Conservation (phyloP, 2,329 filamentous ascomycete genomes). For the Aspergillus amoenus region DNA sequence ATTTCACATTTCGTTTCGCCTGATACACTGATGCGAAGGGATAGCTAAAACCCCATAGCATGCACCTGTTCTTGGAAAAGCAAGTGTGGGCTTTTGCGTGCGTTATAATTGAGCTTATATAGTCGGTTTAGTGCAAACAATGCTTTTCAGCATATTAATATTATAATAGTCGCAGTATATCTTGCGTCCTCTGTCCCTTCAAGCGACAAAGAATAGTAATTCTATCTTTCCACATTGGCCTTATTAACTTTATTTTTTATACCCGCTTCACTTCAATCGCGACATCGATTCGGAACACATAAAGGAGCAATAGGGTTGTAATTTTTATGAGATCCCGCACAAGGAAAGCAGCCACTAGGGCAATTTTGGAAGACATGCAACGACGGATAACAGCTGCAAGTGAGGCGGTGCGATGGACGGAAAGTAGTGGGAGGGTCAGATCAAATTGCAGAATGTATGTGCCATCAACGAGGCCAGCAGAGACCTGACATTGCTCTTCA, state of each 20-base stretch:
- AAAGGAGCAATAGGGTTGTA: not conserved
- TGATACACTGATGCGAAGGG: too few species aligned
- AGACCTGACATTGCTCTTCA: not conserved
- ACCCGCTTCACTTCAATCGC: not conserved
- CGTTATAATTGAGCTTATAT: too few species aligned
- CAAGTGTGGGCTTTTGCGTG: not conserved
- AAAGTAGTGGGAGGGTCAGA: not conserved
- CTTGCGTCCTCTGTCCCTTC: not conserved
- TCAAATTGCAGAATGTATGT: slow-evolving; percentile 5
- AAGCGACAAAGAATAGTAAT: not conserved
- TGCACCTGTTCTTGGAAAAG: not conserved
- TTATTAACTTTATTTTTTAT: not conserved
- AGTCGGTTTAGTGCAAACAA: not conserved
- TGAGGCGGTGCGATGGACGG: not conserved
- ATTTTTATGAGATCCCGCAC: not conserved
- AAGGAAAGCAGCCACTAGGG: not conserved
- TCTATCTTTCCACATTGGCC: not conserved
- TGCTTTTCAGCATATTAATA: not conserved
- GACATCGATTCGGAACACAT: not conserved
- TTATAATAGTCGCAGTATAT: not conserved
- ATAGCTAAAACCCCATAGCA: too few species aligned
- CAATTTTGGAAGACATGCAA: not conserved
- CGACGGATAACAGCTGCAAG: not conserved
- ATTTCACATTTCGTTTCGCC: too few species aligned
- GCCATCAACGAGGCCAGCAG: not conserved